phyloP scores from a whole-genome alignment of 1,139 yeast species.

The Saccharomyces hybrid region DNA sequence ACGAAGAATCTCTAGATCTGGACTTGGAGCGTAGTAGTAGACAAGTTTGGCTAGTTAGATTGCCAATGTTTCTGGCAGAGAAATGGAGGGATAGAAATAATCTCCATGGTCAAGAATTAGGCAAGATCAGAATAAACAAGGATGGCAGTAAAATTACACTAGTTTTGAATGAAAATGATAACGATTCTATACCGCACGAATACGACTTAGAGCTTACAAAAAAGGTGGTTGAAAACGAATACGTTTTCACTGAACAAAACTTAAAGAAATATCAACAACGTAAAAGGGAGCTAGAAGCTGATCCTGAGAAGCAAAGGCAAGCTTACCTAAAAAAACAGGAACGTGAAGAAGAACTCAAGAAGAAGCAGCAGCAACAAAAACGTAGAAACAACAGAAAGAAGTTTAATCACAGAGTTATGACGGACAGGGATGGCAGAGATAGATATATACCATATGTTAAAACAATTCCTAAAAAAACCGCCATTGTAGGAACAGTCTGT shows the following conservation, averaged over 20 bases:
- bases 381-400: slow-evolving; percentile 29
- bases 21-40: slow-evolving; percentile 47
- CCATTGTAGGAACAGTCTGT: slow-evolving; percentile 76
- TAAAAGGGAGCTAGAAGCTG: slow-evolving; percentile 35
- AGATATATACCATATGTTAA: slow-evolving; percentile 63
- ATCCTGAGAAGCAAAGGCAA: slow-evolving; percentile 36
- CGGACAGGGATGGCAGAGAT: slow-evolving; percentile 38
- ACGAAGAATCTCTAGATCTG: slow-evolving; percentile 56
- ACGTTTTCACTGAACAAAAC: slow-evolving; percentile 86
- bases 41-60: slow-evolving; percentile 85
- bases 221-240: slow-evolving; percentile 75
- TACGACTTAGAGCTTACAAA: slow-evolving; percentile 75
- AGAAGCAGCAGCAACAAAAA: slow-evolving; percentile 31
- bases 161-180: slow-evolving; percentile 44
- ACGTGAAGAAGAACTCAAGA: slow-evolving; percentile 35
- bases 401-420: slow-evolving; percentile 34
- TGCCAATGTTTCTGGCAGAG: slow-evolving; percentile 81
- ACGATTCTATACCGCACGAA: slow-evolving; percentile 62
- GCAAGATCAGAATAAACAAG: slow-evolving; percentile 61
- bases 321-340: slow-evolving; percentile 35
- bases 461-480: slow-evolving; percentile 79
- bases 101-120: slow-evolving; percentile 68
- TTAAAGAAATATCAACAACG: slow-evolving; percentile 59
- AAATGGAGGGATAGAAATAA: slow-evolving; percentile 64
- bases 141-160: slow-evolving; percentile 52